Conservation (phyloP, 495 filamentous ascomycete genomes). For the Cercophora sp. region DNA sequence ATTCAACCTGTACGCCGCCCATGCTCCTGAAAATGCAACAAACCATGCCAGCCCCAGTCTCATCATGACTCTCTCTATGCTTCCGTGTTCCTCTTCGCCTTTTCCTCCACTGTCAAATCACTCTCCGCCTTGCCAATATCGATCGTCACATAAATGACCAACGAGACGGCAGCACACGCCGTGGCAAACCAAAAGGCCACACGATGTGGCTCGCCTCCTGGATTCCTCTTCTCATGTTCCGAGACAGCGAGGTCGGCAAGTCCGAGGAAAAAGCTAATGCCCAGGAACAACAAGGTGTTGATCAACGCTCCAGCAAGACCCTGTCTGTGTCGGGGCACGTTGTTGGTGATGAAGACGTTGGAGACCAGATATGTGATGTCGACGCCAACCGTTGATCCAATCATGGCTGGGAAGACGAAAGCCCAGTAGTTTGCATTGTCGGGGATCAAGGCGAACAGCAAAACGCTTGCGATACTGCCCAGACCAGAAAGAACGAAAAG, state of each 20-base stretch:
- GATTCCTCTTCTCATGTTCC: slow-evolving; percentile 39
- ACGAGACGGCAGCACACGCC: slow-evolving; percentile 50
- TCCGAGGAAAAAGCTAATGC: slow-evolving; percentile 76
- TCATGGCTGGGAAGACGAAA: slow-evolving; percentile 77
- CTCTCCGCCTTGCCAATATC: slow-evolving; percentile 63
- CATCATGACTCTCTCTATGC: too few relatives aligned
- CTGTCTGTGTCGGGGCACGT: slow-evolving; percentile 64
- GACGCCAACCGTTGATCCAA: slow-evolving; percentile 74
- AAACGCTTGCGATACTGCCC: slow-evolving; percentile 58
- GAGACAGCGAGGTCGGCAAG: slow-evolving; percentile 66
- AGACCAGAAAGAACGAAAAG: slow-evolving; percentile 64
- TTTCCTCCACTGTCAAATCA: slow-evolving; percentile 49
- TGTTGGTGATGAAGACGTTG: slow-evolving; percentile 81
- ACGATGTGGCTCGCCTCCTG: slow-evolving; percentile 52
- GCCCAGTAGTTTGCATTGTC: slow-evolving; percentile 53
- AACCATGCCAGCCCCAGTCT: background rate
- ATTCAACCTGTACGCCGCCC: too few relatives aligned
- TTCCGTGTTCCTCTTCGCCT: slow-evolving; percentile 6
- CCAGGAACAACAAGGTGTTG: slow-evolving; percentile 61
- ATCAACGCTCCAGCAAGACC: slow-evolving; percentile 68
- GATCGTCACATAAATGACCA: slow-evolving; percentile 59
- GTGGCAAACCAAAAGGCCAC: slow-evolving; percentile 67
- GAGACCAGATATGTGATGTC: slow-evolving; percentile 81
- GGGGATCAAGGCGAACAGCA: slow-evolving; percentile 73
- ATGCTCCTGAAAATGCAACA: too few relatives aligned